Conservation (phyloP, 108 stramenopile species). For the Stephanodiscus triporus region DNA sequence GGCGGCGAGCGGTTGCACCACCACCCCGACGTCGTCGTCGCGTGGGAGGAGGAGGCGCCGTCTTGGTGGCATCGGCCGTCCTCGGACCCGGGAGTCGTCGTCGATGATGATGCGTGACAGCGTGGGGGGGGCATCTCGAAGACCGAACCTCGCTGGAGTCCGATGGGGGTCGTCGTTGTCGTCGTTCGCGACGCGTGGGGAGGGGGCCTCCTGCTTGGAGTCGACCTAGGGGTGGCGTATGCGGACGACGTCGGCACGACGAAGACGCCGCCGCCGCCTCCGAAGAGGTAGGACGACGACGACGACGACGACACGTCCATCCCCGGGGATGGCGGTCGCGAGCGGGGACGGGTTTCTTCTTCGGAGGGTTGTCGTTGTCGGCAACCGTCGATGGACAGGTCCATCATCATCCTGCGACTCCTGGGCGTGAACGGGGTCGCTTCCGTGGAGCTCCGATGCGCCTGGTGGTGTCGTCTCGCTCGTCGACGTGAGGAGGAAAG, state of each 20-base stretch:
- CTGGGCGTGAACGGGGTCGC: constrained; percentile 7
- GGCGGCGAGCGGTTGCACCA: constrained; percentile 6
- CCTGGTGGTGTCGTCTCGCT: too few species aligned
- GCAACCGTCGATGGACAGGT: constrained; percentile 1
- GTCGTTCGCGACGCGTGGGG: neutral
- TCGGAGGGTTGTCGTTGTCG: too few species aligned
- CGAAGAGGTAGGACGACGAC: neutral
- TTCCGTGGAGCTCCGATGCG: too few species aligned
- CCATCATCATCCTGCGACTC: constrained; percentile 2
- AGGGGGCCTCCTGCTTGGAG: neutral
- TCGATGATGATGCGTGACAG: neutral
- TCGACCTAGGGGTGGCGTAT: neutral
- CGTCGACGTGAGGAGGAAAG: too few species aligned
- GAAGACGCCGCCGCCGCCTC: too few species aligned
- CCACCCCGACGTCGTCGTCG: too few species aligned
- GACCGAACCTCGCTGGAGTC: constrained; percentile 2
- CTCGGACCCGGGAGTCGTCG: neutral
- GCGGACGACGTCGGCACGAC: neutral
- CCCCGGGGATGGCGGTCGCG: too few species aligned
- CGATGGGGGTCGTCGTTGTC: constrained; percentile 4
- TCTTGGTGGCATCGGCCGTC: neutral
- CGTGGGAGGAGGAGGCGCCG: neutral
- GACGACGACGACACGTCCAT: neutral
- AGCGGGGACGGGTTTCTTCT: neutral
- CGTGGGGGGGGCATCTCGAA: constrained; percentile 5